Conservation (phyloP, 345 rosid species). For the Acer saccharum region DNA sequence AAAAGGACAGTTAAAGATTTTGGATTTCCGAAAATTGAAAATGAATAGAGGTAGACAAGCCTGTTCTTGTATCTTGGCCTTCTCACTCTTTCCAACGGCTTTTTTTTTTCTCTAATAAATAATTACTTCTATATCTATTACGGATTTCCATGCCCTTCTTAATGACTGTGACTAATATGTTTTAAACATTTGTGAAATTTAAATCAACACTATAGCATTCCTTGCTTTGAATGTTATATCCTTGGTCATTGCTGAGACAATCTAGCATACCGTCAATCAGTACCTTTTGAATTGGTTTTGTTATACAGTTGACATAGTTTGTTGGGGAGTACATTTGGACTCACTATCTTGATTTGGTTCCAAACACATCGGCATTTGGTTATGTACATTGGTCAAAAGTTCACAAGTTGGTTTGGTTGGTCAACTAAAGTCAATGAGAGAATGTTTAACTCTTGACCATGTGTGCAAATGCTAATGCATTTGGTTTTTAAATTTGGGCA, state of each 20-base stretch:
- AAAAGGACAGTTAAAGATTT: not conserved
- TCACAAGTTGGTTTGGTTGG: not conserved
- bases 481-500: constrained; percentile 12
- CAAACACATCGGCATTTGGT: constrained; percentile 16
- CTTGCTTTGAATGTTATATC: not conserved
- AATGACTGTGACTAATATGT: not conserved
- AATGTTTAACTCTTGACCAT: constrained; percentile 7
- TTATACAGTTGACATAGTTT: constrained; percentile 1
- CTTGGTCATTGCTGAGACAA: not conserved
- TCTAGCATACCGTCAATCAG: not conserved
- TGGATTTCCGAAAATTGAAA: not conserved
- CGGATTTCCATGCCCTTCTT: no score
- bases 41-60: not conserved
- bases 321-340: constrained; percentile 16
- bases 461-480: constrained; percentile 11
- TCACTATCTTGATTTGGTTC: constrained; percentile 19
- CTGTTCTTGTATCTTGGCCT: not conserved
- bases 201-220: not conserved
- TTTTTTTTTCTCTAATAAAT: no score
- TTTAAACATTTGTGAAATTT: not conserved
- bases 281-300: not conserved
- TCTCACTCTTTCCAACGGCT: not conserved
- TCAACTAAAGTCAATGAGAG: constrained; percentile 10
- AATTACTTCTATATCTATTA: not conserved
- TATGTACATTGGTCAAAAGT: constrained; percentile 7